Evolutionary conservation across 2,329 filamentous ascomycete genomes (phyloP).

Genomic region (Sarocladiaceae sp.): DNA sequence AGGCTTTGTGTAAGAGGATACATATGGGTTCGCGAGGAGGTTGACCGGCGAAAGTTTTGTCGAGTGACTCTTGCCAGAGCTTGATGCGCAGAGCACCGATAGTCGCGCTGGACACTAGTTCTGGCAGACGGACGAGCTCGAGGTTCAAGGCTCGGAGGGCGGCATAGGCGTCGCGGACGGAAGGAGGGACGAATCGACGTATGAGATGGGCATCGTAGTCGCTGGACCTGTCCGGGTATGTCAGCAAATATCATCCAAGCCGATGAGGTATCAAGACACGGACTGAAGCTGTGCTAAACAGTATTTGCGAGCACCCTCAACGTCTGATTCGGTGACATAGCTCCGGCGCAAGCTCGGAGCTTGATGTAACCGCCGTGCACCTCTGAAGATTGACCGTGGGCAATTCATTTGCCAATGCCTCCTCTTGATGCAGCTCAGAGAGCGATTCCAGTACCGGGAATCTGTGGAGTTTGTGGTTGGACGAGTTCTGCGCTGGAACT

Average conservation of each 20-base stretch:
- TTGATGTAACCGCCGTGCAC: neutral
- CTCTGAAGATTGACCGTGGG: constrained; percentile 15
- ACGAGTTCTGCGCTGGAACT: too few species aligned
- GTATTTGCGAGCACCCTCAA: constrained; percentile 49
- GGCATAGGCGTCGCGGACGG: constrained; percentile 77
- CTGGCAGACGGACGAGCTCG: constrained; percentile 84
- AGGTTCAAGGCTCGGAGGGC: constrained; percentile 90
- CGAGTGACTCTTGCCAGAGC: constrained; percentile 88
- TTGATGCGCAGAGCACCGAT: constrained; percentile 87
- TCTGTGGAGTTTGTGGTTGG: too few species aligned
- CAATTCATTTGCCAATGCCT: constrained; percentile 32
- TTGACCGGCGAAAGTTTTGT: constrained; percentile 68
- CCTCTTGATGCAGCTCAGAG: neutral
- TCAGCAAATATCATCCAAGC: neutral
- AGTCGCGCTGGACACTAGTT: constrained; percentile 81
- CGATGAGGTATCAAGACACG: constrained; percentile 9
- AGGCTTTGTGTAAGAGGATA: constrained; percentile 70
- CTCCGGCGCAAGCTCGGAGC: constrained; percentile 25
- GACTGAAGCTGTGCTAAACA: constrained; percentile 51
- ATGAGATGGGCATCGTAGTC: constrained; percentile 87
- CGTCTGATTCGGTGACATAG: constrained; percentile 46
- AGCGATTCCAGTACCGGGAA: too few species aligned
- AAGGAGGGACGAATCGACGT: constrained; percentile 74
- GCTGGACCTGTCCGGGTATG: constrained; percentile 57
- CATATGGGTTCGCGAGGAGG: constrained; percentile 92